Percentiles rank a stretch among this genome's conserved stretches.
Evolutionary conservation across 208 protist species (phyloP).

Genomic region (Wallacemonas sp.): DNA sequence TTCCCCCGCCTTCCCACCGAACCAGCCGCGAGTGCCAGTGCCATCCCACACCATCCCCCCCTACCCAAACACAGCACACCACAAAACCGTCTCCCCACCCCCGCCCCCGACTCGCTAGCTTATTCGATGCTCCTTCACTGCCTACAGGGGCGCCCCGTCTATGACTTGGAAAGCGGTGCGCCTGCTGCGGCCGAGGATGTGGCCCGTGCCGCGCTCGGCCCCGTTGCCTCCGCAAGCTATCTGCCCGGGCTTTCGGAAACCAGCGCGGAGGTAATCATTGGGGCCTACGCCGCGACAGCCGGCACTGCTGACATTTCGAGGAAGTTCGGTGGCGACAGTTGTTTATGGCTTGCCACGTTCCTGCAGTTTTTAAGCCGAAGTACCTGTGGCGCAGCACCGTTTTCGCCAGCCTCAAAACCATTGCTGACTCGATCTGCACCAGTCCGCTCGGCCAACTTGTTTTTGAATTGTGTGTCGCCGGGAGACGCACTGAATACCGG

Average conservation of each 20-base stretch:
- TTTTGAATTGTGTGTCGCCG: not conserved
- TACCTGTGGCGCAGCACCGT: not conserved
- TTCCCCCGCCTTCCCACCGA: too few relatives aligned
- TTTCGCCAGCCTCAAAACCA: not conserved
- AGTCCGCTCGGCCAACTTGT: not conserved
- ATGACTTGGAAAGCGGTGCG: not conserved
- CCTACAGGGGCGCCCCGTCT: not conserved
- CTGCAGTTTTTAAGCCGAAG: not conserved
- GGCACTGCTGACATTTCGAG: not conserved
- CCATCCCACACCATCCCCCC: too few relatives aligned
- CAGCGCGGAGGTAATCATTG: not conserved
- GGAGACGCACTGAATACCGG: not conserved
- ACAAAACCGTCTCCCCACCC: not conserved
- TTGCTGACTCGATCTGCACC: not conserved
- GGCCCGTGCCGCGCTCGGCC: not conserved
- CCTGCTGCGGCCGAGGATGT: not conserved
- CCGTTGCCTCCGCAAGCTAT: not conserved
- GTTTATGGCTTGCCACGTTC: not conserved
- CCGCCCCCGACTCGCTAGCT: not conserved
- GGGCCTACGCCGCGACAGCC: not conserved
- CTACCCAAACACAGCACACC: not conserved
- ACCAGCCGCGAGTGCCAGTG: too few relatives aligned
- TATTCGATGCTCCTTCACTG: not conserved
- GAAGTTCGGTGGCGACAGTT: not conserved
- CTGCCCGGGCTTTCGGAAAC: not conserved